phyloP scores from a whole-genome alignment of 2,329 filamentous ascomycete genomes.

The Sporothrix mexicana region DNA sequence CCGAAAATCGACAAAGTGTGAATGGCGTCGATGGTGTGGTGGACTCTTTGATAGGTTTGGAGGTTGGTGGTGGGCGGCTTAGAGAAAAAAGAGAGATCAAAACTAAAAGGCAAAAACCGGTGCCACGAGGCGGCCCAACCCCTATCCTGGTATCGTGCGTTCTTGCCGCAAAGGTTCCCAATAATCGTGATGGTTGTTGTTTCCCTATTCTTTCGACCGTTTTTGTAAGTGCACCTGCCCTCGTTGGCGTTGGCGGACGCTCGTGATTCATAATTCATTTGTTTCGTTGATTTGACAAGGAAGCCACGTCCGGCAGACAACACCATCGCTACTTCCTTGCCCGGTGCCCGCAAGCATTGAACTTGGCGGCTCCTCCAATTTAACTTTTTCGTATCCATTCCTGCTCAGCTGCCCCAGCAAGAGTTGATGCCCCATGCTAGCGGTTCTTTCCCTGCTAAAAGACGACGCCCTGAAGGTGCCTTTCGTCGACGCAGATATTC shows the following conservation, averaged over 20 bases:
- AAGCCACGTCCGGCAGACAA: background rate
- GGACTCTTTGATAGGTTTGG: background rate
- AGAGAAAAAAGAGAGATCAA: background rate
- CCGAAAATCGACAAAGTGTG: background rate
- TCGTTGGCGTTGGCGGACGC: background rate
- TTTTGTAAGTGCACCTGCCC: background rate
- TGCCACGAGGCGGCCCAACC: slow-evolving; percentile 7
- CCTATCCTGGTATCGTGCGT: background rate
- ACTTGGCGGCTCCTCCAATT: background rate
- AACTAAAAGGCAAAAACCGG: background rate
- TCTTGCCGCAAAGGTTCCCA: background rate
- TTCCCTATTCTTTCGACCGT: background rate
- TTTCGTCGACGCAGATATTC: background rate
- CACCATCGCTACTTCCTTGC: slow-evolving; percentile 21
- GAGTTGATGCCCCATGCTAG: slow-evolving; percentile 6
- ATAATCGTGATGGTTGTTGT: background rate
- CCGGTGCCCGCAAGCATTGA: background rate
- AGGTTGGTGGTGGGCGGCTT: background rate
- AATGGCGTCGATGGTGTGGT: slow-evolving; percentile 8
- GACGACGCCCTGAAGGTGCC: background rate
- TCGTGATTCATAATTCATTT: background rate
- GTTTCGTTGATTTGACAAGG: background rate
- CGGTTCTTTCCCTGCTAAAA: slow-evolving; percentile 5
- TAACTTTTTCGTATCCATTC: slow-evolving; percentile 21
- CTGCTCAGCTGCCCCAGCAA: background rate